phyloP scores from a whole-genome alignment of 169 alveolate species.

The Plasmodium fragile region DNA sequence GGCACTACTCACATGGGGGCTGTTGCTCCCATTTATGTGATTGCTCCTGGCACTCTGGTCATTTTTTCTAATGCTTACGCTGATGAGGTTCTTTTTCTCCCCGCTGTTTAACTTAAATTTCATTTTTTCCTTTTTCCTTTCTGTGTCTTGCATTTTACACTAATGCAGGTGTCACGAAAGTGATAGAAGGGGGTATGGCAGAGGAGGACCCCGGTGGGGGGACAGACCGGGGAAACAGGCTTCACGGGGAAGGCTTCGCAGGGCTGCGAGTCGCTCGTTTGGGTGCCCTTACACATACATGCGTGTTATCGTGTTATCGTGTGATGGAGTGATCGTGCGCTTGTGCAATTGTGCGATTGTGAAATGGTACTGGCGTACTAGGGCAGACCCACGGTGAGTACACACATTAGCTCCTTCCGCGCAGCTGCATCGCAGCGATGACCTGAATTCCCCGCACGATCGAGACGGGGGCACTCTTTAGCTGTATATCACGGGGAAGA shows the following conservation, averaged over 20 bases:
- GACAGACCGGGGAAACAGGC: too few relatives aligned
- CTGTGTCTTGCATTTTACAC: conserved; percentile 64
- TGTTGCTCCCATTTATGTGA: background rate
- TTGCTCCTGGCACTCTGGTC: conserved; percentile 5
- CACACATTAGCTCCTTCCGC: background rate
- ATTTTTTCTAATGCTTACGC: conserved; percentile 12
- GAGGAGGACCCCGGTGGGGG: background rate
- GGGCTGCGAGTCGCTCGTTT: background rate
- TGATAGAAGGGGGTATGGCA: conserved; percentile 4
- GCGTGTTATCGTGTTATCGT: background rate
- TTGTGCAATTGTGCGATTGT: background rate
- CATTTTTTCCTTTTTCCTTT: conserved; percentile 64
- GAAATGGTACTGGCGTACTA: background rate
- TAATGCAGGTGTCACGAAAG: conserved; percentile 21
- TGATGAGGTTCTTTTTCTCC: conserved; percentile 43
- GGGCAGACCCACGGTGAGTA: background rate
- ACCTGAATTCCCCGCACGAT: background rate
- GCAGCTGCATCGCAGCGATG: background rate
- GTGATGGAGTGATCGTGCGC: background rate
- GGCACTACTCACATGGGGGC: background rate
- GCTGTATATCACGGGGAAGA: background rate
- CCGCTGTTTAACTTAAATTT: conserved; percentile 38
- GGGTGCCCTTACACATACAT: background rate
- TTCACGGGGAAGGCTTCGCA: background rate
- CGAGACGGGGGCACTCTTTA: background rate